phyloP scores from a whole-genome alignment of 2,329 filamentous ascomycete genomes.

The Colletotrichum gloeosporioides region DNA sequence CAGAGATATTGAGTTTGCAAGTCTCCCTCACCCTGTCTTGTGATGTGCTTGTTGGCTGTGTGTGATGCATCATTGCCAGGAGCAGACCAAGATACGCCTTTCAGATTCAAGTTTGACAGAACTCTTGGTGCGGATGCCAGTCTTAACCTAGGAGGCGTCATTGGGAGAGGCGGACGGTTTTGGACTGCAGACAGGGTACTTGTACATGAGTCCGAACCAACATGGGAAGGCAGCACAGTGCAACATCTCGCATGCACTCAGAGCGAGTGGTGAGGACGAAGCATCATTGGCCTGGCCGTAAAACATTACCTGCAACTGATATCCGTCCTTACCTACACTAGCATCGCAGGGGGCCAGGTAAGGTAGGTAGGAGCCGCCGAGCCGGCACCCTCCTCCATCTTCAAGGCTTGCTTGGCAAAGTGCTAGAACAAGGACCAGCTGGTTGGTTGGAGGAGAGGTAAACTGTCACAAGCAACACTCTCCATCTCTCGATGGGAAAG shows the following conservation, averaged over 20 bases:
- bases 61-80: background rate
- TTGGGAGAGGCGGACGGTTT: background rate
- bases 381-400: background rate
- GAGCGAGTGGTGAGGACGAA: background rate
- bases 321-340: background rate
- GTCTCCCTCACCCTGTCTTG: background rate
- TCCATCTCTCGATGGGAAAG: background rate
- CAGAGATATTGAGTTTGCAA: background rate
- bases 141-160: background rate
- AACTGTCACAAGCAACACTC: background rate
- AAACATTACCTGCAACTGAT: background rate
- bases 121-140: background rate
- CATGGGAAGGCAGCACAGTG: background rate
- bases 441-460: background rate
- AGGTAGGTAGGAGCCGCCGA: background rate
- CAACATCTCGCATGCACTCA: background rate
- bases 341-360: background rate
- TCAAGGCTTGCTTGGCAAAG: background rate
- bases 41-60: background rate
- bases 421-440: background rate
- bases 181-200: background rate
- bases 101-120: background rate
- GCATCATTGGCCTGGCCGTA: background rate
- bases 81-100: background rate
- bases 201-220: background rate